Base-by-base conservation (phyloP, 495 filamentous ascomycete species). In the Neurospora sp. region DNA sequence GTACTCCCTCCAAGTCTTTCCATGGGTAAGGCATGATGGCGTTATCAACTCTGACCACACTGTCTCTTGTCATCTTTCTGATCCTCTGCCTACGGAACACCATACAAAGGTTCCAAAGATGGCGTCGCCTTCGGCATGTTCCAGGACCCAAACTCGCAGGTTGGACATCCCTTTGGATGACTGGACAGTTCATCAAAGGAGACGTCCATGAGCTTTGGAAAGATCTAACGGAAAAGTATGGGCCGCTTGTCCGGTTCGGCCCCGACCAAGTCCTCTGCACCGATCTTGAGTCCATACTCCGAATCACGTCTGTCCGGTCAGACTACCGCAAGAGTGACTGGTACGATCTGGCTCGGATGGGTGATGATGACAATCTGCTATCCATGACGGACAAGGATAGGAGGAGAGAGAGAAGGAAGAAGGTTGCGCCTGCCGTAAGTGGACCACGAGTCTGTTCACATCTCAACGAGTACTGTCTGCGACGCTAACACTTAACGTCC, bases 301-400 rank as follows among this genome's bases (percentile, higher is more conserved):
- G 77, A 16, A 84, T 85, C 74, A 80, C 75, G 16, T 79, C 75
- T 2, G 77, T 80, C 14, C 77, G 82, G 39, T 82, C 81, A 16
- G 68, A 76, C 7, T 86, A 84, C 73, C 76, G 78, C 27, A 79
- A 84, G 70, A 72, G 76, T 35, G 70, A 81, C 31, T 86, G 82
- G 81, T 87, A 88, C 75, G 75, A 75, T 8, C 77, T 79, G 6
- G 74, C 79, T 4, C 81, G 81, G 35, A 79, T 87, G 59, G 82
- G 81, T 0, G 78, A 77, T 40, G 71, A 77, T 3, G 82, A 86
- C 42, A 82, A 83, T 70, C 79, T 85, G 27, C 74, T 81, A 3
- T 78, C 74, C 6, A 77, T 78, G 69, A 20, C 73, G 6, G 77
- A 82, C 31, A 74, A 79, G 1, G 71, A 73, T 0, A 38, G 38